Conservation (phyloP, 2,329 filamentous ascomycete species). For the Verticillium zaregamsianum region DNA sequence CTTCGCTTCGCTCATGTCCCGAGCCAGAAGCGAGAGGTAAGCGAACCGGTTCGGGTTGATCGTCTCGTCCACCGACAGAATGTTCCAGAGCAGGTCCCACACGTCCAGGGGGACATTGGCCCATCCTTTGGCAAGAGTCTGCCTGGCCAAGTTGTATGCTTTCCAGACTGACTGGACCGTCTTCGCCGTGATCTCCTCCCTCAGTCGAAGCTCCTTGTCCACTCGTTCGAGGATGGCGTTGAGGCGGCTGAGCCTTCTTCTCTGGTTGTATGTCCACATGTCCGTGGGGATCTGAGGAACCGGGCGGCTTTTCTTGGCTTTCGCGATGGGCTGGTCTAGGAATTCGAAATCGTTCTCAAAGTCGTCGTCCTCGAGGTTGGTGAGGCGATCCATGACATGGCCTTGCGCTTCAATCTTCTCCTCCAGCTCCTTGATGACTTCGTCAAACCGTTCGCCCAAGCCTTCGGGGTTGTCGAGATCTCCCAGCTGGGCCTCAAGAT, state of each 20-base stretch:
- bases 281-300: conserved; percentile 31
- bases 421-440: conserved; percentile 29
- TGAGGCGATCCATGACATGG: conserved; percentile 6
- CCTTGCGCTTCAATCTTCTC: conserved; percentile 12
- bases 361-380: conserved; percentile 9
- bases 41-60: conserved; percentile 52
- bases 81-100: conserved; percentile 64
- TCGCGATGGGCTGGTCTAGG: background rate
- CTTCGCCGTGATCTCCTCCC: conserved; percentile 19
- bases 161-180: conserved; percentile 41
- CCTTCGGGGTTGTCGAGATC: conserved; percentile 26
- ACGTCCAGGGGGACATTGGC: conserved; percentile 53
- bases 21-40: conserved; percentile 57
- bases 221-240: conserved; percentile 26
- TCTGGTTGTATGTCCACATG: conserved; percentile 31
- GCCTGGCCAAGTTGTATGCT: conserved; percentile 42
- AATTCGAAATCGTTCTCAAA: conserved; percentile 16
- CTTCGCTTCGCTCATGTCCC: conserved; percentile 61
- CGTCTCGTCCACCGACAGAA: conserved; percentile 48
- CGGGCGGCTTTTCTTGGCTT: conserved; percentile 5
- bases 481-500: conserved; percentile 9
- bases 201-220: conserved; percentile 21
- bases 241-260: conserved; percentile 31
- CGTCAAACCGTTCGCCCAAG: conserved; percentile 26
- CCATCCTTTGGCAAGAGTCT: conserved; percentile 40